Conservation (phyloP, 2,329 filamentous ascomycete species). For the Lachnellula arida region DNA sequence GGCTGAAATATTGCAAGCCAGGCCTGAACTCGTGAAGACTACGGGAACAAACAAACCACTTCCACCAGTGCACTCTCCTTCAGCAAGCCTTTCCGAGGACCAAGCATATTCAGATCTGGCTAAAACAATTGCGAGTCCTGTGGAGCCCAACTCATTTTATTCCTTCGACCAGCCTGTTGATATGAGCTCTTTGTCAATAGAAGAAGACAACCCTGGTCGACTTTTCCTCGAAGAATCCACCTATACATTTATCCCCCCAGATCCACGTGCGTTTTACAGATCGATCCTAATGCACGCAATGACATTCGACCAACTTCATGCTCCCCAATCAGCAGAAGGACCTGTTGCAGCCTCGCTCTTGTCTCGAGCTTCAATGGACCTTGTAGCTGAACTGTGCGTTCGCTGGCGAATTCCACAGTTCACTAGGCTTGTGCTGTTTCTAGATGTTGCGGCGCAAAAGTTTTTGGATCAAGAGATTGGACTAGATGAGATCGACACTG, state of each 20-base stretch:
- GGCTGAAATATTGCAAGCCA: slow-evolving; percentile 79
- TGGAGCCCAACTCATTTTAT: slow-evolving; percentile 34
- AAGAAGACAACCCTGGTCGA: slow-evolving; percentile 25
- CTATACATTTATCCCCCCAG: slow-evolving; percentile 86
- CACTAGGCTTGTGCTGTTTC: slow-evolving; percentile 71
- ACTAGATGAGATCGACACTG: slow-evolving; percentile 75
- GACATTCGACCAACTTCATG: slow-evolving; percentile 56
- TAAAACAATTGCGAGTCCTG: slow-evolving; percentile 46
- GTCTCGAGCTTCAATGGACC: slow-evolving; percentile 76
- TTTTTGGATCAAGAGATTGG: slow-evolving; percentile 79
- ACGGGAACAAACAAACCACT: slow-evolving; percentile 51
- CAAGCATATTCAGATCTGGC: slow-evolving; percentile 50
- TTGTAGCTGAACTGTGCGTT: slow-evolving; percentile 78
- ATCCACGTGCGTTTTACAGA: slow-evolving; percentile 78
- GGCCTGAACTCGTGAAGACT: slow-evolving; percentile 73
- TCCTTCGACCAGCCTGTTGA: slow-evolving; percentile 37
- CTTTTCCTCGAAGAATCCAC: slow-evolving; percentile 52
- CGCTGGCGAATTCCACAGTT: slow-evolving; percentile 87
- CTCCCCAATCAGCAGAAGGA: slow-evolving; percentile 43
- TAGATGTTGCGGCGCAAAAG: slow-evolving; percentile 82
- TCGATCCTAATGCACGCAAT: slow-evolving; percentile 75
- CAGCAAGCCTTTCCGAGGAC: slow-evolving; percentile 27
- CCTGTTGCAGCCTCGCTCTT: slow-evolving; percentile 41
- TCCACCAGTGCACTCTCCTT: slow-evolving; percentile 50
- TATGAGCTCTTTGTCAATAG: slow-evolving; percentile 29